Evolutionary conservation across 768 basidiomycete genomes (phyloP).

Genomic region (Termitomyces sp.): DNA sequence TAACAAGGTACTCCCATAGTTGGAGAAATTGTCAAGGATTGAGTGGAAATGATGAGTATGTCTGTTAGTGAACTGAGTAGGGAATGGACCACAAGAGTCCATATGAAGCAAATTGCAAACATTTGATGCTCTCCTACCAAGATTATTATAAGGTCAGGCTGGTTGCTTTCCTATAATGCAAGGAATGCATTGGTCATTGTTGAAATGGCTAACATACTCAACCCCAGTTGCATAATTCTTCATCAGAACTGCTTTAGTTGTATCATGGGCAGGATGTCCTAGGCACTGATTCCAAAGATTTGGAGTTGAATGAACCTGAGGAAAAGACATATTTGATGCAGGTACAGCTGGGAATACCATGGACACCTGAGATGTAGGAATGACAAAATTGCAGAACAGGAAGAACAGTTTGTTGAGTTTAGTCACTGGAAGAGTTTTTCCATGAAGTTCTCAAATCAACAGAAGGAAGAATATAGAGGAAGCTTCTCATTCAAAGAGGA

Average conservation of each 20-base stretch:
- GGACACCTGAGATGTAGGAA: neutral
- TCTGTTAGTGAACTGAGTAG: slow-evolving; percentile 11
- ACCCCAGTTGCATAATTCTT: neutral
- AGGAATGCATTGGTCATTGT: neutral
- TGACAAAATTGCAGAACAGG: slow-evolving; percentile 1
- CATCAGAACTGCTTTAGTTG: slow-evolving; percentile 16
- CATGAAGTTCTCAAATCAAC: neutral
- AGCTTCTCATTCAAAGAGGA: neutral
- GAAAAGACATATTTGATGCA: neutral
- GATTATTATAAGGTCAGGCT: no score
- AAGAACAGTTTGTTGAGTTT: neutral
- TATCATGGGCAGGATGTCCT: slow-evolving; percentile 22
- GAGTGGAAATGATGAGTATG: slow-evolving; percentile 8
- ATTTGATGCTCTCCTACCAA: no score
- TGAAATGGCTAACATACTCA: neutral
- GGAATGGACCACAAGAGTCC: slow-evolving; percentile 19
- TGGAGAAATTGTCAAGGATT: slow-evolving; percentile 19
- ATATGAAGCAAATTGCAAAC: neutral
- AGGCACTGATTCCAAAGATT: slow-evolving; percentile 24
- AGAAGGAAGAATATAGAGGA: neutral
- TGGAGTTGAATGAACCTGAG: neutral
- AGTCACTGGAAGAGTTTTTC: neutral
- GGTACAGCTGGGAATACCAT: no score
- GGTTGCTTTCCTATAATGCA: slow-evolving; percentile 24
- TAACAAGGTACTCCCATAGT: slow-evolving; percentile 13